A percentile compares a stretch with the other conserved stretches of the same genome.
Conservation (phyloP, 805 yeast genomes). For the Ogataea ganodermae region DNA sequence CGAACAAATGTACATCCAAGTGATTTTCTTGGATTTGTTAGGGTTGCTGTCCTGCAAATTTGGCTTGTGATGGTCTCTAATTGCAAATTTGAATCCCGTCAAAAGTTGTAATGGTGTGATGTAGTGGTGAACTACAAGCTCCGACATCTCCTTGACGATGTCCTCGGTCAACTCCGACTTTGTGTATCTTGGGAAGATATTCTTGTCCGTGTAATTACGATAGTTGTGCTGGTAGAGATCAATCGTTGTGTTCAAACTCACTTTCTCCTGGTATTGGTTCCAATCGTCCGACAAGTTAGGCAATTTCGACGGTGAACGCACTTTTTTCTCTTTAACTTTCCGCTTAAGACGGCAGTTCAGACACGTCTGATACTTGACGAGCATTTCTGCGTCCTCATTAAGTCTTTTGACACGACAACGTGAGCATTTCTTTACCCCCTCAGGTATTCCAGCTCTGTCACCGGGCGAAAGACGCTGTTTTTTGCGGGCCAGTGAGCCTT, state of each 20-base stretch:
- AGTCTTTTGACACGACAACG: constrained; percentile 44
- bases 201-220: constrained; percentile 34
- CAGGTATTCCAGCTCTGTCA: constrained; percentile 8
- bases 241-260: constrained; percentile 36
- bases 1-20: constrained; percentile 48
- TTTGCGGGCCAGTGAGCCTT: constrained; percentile 8
- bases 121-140: constrained; percentile 37
- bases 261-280: constrained; percentile 35
- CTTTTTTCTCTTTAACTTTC: constrained; percentile 36
- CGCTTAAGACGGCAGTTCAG: constrained; percentile 41
- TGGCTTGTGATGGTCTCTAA: constrained; percentile 46
- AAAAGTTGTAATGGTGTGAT: constrained; percentile 42
- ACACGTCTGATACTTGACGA: constrained; percentile 46
- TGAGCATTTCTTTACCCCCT: constrained; percentile 41
- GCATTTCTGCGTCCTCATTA: constrained; percentile 35
- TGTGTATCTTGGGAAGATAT: constrained; percentile 37
- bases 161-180: constrained; percentile 34
- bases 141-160: constrained; percentile 38
- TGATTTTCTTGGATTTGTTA: constrained; percentile 40
- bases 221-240: constrained; percentile 41
- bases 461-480: constrained; percentile 10
- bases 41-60: constrained; percentile 36
- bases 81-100: constrained; percentile 46
- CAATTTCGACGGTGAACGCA: constrained; percentile 31
- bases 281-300: constrained; percentile 41